Evolutionary conservation across 768 basidiomycete species (phyloP), one percentile per base, ranked within the genome.

Genomic region (Psilocybe subaeruginosa): DNA sequence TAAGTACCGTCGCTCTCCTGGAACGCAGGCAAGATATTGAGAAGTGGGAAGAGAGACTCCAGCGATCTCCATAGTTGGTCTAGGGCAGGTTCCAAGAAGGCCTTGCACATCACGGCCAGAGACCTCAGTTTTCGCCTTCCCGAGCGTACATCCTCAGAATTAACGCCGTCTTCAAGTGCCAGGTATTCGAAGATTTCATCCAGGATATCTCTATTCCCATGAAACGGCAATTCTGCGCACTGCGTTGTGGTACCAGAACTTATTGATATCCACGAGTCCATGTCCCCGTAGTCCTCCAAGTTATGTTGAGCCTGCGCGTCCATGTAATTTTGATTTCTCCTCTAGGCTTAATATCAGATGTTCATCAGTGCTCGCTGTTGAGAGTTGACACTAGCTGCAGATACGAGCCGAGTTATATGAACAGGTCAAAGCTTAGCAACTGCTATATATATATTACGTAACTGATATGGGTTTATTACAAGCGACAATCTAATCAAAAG

Each of bases 401-500:
- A 23, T 23, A 23, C 33, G 2, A 3, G 33, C 23, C 23, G 23
- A 23, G 23, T 23, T 35, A 35, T 3, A 35, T 35, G 33, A 35
- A 35, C 0, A 35, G 3, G 33, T 35, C 33, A 35, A 35, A 3
- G 33, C 33, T 35, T 11, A 7, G 33, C 33, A 35, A 35, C 14
- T 11, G 41, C n/a, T 43, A 43, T n/a, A 43, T n/a, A 43, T 16
- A 43, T 43, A 43, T 43, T 12, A 43, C 11, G 41, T 35, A 43
- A 14, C 41, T 7, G 41, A 12, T 43, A 43, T 0, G 1, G n/a
- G 4, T 43, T 14, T 16, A 12, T 39, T 39, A 8, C 7, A 8
- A 39, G 8, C 14, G 14, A 39, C 48, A 60, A 49, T 56, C 76
- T 74, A 93, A 71, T 94, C 93, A 68, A 94, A 94, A 0, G 93